These are phyloP conservation scores for Phyllosticta paracitricarpa DNA, from an alignment of 2,329 filamentous ascomycete genomes.

Conservation along the genomic window DNA sequence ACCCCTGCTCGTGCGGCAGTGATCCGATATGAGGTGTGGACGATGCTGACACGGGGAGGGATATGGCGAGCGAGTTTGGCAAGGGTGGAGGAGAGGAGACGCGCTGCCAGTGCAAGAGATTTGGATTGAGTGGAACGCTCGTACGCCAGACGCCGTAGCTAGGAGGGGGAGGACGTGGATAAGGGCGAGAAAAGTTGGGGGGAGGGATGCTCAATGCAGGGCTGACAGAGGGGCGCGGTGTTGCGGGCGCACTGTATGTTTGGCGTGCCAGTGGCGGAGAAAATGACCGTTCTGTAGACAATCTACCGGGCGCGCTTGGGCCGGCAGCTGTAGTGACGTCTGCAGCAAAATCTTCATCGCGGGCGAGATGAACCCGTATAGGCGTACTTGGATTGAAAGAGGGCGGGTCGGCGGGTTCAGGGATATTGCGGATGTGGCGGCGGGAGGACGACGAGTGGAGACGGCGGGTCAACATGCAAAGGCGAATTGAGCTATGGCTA, in stretches of 20 bases:
- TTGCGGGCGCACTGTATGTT: background rate
- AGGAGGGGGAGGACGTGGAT: conserved; percentile 49
- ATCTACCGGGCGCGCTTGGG: background rate
- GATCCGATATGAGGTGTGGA: background rate
- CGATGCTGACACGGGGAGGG: background rate
- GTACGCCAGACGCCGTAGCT: conserved; percentile 79
- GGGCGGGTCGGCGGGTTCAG: conserved; percentile 41
- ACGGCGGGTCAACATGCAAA: conserved; percentile 56
- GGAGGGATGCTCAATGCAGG: background rate
- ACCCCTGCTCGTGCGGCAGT: background rate
- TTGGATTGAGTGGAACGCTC: conserved; percentile 72
- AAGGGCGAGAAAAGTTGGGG: background rate
- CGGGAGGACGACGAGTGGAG: conserved; percentile 16
- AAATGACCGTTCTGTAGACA: conserved; percentile 4
- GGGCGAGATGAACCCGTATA: conserved; percentile 64
- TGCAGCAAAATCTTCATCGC: conserved; percentile 58
- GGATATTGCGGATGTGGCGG: conserved; percentile 35
- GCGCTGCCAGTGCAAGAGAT: conserved; percentile 71
- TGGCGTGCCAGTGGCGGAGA: background rate
- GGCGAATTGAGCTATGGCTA: conserved; percentile 64
- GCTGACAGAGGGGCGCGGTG: background rate
- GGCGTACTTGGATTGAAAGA: conserved; percentile 61
- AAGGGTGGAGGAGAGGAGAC: conserved; percentile 24
- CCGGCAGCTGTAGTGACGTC: background rate
- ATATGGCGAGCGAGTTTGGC: conserved; percentile 3